Evolutionary conservation across 2,329 filamentous ascomycete genomes (phyloP), one percentile per base, ranked within the genome.

Genomic region (Trichoderma sp.): DNA sequence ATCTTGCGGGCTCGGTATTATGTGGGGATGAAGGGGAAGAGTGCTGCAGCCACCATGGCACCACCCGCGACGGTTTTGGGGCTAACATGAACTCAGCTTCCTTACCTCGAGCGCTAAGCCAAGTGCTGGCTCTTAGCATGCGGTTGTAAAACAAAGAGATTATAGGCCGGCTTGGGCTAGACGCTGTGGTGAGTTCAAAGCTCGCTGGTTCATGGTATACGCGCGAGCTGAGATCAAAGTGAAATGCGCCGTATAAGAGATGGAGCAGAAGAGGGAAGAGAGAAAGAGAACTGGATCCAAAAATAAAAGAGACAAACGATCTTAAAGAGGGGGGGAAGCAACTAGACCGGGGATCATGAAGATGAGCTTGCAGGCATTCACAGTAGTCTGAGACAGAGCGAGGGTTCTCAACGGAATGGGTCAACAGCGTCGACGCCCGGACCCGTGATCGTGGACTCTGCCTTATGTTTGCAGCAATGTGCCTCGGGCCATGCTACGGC

Each of bases 1-100:
- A 67, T 40, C 63, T 29, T 47, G 63, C 63, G 63, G 63, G 55
- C 55, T 67, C 63, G 63, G 63, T 37, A 67, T 67, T 67, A 67
- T 67, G 63, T 13, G 21, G 33, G 49, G 21, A 40, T 24, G 11
- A 13, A 60, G 4, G 56, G n/a, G 35, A 24, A 43, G 27, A 11
- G 13, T n/a, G n/a, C 13, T 43, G 35, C 35, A 59, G 57, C 57
- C 57, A 59, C 57, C 27, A 43, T 11, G 21, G 35, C 57, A 43
- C 56, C 56, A 58, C 31, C 31, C 31, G 56, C 56, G 56, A 37
- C 19, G 33, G 52, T 10, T 27, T 24, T 31, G 19, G 7, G n/a
- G 53, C 27, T 56, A 56, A 56, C 0, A 27, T 31, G 29, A 33
- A 19, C 53, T 56, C 33, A 5, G 6, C 6, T 5, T 31, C 29